These are phyloP conservation scores for Neurospora tetrasperma DNA, from an alignment of 495 filamentous ascomycete species.

Conservation along the genomic window DNA sequence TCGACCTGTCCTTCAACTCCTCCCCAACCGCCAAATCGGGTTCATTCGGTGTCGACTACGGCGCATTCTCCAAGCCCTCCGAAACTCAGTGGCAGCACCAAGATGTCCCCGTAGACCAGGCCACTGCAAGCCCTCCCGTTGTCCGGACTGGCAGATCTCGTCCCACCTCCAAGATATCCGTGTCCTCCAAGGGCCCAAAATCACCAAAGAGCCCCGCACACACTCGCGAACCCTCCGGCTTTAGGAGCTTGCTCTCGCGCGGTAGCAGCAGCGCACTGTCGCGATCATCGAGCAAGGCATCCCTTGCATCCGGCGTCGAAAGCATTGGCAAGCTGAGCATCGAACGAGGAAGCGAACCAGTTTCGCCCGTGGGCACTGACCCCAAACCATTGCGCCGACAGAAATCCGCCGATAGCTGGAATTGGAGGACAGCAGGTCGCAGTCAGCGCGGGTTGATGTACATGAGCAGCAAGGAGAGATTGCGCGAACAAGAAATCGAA, in stretches of 20 bases:
- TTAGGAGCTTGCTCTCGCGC: slow-evolving; percentile 34
- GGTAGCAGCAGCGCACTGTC: slow-evolving; percentile 32
- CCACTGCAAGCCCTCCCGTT: slow-evolving; percentile 68
- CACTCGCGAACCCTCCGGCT: slow-evolving; percentile 31
- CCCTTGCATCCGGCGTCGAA: slow-evolving; percentile 38
- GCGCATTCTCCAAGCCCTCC: slow-evolving; percentile 40
- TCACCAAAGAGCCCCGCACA: slow-evolving; percentile 33
- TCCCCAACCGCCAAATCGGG: slow-evolving; percentile 27
- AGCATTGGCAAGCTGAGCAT: slow-evolving; percentile 52
- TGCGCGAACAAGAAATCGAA: slow-evolving; percentile 44
- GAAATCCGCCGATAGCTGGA: slow-evolving; percentile 43
- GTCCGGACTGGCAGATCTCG: slow-evolving; percentile 50
- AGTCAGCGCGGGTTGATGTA: slow-evolving; percentile 45
- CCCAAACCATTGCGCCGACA: slow-evolving; percentile 28
- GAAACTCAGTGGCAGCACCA: slow-evolving; percentile 45
- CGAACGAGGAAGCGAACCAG: slow-evolving; percentile 36
- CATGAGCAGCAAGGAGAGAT: slow-evolving; percentile 48
- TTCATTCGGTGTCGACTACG: slow-evolving; percentile 65
- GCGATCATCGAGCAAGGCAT: slow-evolving; percentile 43
- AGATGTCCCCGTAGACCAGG: slow-evolving; percentile 45
- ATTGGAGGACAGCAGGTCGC: slow-evolving; percentile 37
- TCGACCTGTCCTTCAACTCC: slow-evolving; percentile 38
- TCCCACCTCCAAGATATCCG: neutral
- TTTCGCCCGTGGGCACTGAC: slow-evolving; percentile 26
- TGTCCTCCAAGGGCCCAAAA: slow-evolving; percentile 50